Conservation (phyloP, 2,329 filamentous ascomycete species). For the Exophiala xenobiotica region DNA sequence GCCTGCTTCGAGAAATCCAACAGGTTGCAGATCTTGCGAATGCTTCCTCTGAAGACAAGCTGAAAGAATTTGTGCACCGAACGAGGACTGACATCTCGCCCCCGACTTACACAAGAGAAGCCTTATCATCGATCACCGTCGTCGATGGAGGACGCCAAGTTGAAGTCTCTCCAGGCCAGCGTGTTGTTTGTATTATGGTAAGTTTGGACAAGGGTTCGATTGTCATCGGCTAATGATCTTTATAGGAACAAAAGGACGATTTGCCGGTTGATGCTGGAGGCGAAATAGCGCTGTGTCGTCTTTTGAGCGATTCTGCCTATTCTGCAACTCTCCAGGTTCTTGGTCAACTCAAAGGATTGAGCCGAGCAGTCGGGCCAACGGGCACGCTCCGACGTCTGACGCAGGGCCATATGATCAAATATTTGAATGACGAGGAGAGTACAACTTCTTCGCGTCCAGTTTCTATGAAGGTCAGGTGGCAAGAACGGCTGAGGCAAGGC, state of each 20-base stretch:
- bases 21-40: constrained; percentile 47
- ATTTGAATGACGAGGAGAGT: constrained; percentile 31
- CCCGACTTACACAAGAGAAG: constrained; percentile 7
- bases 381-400: constrained; percentile 40
- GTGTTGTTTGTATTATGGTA: constrained; percentile 64
- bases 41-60: not conserved
- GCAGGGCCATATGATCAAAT: constrained; percentile 32
- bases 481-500: constrained; percentile 28
- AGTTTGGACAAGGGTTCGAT: constrained; percentile 1
- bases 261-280: constrained; percentile 51
- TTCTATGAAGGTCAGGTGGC: constrained; percentile 47
- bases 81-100: not conserved
- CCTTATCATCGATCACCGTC: constrained; percentile 2
- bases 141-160: constrained; percentile 65
- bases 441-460: constrained; percentile 41
- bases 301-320: constrained; percentile 61
- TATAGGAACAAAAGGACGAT: not conserved
- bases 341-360: constrained; percentile 39
- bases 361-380: constrained; percentile 39
- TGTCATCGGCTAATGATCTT: not conserved
- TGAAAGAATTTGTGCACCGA: constrained; percentile 5
- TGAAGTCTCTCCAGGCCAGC: constrained; percentile 59
- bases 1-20: constrained; percentile 60
- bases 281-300: constrained; percentile 61
- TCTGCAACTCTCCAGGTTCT: constrained; percentile 41